phyloP scores from a whole-genome alignment of 1,284 basidiomycete species.

The Cryptococcus amylolentus region DNA sequence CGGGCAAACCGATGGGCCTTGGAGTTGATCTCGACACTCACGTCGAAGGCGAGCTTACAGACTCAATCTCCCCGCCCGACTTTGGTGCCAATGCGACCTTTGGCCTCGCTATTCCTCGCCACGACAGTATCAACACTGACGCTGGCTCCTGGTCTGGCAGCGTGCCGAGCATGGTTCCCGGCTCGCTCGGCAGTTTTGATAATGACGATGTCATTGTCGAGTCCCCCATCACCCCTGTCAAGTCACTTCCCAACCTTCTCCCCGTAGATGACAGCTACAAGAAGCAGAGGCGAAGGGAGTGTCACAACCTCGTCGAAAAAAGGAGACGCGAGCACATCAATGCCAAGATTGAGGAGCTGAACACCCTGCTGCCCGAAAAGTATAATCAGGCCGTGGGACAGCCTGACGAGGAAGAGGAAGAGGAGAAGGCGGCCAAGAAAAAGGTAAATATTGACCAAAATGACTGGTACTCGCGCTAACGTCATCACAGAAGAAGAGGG shows the following conservation, averaged over 20 bases:
- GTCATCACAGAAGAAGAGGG: not conserved
- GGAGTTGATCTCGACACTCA: conserved; percentile 30
- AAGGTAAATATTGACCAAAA: conserved; percentile 19
- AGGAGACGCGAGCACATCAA: conserved; percentile 47
- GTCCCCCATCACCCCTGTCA: conserved; percentile 39
- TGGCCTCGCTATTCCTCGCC: conserved; percentile 29
- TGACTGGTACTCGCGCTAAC: conserved; percentile 16
- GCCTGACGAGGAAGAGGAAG: conserved; percentile 42
- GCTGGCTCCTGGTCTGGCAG: conserved; percentile 20
- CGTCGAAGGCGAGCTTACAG: conserved; percentile 23
- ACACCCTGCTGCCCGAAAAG: conserved; percentile 34
- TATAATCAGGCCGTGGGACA: conserved; percentile 23
- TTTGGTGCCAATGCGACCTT: conserved; percentile 15
- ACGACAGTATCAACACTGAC: conserved; percentile 7
- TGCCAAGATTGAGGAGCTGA: conserved; percentile 46
- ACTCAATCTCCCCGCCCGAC: conserved; percentile 27
- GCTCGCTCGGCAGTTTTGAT: conserved; percentile 26
- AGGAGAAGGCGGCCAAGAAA: conserved; percentile 28
- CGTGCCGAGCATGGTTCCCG: conserved; percentile 18
- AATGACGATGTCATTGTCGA: conserved; percentile 26
- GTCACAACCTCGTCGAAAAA: conserved; percentile 48
- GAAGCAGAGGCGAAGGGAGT: conserved; percentile 43
- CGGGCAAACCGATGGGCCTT: conserved; percentile 14
- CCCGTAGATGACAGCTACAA: conserved; percentile 29
- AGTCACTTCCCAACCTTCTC: conserved; percentile 13